These are phyloP conservation scores for Neodidymelliopsis sp. DNA, from an alignment of 2,329 filamentous ascomycete species.

Conservation along the genomic window DNA sequence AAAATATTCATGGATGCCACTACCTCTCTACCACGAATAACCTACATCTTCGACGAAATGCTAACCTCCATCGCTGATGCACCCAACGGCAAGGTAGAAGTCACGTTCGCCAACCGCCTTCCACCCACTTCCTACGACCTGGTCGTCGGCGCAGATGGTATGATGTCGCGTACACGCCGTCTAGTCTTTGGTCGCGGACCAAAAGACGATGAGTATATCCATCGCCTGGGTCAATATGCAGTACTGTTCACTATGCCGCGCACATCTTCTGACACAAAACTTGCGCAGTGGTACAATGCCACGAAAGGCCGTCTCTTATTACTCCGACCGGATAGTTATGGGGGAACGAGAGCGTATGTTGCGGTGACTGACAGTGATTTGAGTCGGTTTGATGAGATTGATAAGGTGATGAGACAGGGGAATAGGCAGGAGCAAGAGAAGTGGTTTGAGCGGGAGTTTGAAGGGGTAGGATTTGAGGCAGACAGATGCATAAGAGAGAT, in stretches of 20 bases:
- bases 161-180: conserved; percentile 38
- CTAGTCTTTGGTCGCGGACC: conserved; percentile 35
- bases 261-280: conserved; percentile 27
- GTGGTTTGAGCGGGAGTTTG: conserved; percentile 38
- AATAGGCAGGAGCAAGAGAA: conserved; percentile 27
- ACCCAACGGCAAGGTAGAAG: conserved; percentile 42
- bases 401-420: conserved; percentile 19
- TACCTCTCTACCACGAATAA: conserved; percentile 30
- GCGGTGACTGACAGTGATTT: conserved; percentile 26
- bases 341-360: conserved; percentile 28
- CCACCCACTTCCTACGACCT: conserved; percentile 30
- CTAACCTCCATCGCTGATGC: conserved; percentile 39
- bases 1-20: conserved; percentile 58
- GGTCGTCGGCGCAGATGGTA: conserved; percentile 43
- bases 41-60: conserved; percentile 47
- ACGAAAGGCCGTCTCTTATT: conserved; percentile 32
- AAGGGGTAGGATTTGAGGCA: conserved; percentile 50
- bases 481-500: conserved; percentile 51
- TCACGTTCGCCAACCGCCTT: conserved; percentile 48
- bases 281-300: conserved; percentile 38
- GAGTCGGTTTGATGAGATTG: conserved; percentile 29
- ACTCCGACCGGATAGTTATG: conserved; percentile 33
- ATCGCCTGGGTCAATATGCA: conserved; percentile 38
- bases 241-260: conserved; percentile 43
- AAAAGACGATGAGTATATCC: conserved; percentile 28